These are phyloP conservation scores for Lichtheimia hyalospora DNA, from an alignment of 371 early-diverging fungal species.

Conservation along the genomic window DNA sequence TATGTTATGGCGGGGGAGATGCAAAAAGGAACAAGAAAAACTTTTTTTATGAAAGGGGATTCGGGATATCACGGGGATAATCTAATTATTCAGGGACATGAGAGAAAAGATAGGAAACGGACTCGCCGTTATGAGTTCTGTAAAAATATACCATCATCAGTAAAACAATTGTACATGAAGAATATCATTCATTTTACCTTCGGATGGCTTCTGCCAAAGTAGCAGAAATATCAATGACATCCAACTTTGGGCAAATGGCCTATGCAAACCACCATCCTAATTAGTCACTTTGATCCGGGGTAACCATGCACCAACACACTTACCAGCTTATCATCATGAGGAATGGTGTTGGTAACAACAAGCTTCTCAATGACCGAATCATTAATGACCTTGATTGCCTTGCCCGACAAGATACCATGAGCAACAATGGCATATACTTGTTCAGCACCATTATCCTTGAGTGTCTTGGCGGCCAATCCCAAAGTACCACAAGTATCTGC, in stretches of 20 bases:
- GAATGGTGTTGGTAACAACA: conserved; percentile 94
- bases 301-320: background rate
- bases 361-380: conserved; percentile 81
- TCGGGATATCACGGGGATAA: background rate
- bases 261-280: background rate
- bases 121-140: conserved; percentile 95
- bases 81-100: conserved; percentile 48
- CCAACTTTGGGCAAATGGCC: conserved; percentile 84
- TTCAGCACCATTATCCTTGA: conserved; percentile 91
- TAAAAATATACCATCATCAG: background rate
- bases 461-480: conserved; percentile 87
- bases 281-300: background rate
- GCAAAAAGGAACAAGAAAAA: too few species aligned
- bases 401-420: conserved; percentile 92
- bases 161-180: background rate
- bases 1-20: too few species aligned
- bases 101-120: conserved; percentile 86
- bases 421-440: conserved; percentile 96
- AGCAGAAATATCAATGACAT: conserved; percentile 90
- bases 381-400: conserved; percentile 89
- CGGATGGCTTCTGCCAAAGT: conserved; percentile 91
- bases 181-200: conserved; percentile 44
- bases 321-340: conserved; percentile 84
- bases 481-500: conserved; percentile 98
- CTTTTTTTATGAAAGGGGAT: too few species aligned